Conservation (phyloP, 2,329 filamentous ascomycete species). For the Botrytis elliptica region DNA sequence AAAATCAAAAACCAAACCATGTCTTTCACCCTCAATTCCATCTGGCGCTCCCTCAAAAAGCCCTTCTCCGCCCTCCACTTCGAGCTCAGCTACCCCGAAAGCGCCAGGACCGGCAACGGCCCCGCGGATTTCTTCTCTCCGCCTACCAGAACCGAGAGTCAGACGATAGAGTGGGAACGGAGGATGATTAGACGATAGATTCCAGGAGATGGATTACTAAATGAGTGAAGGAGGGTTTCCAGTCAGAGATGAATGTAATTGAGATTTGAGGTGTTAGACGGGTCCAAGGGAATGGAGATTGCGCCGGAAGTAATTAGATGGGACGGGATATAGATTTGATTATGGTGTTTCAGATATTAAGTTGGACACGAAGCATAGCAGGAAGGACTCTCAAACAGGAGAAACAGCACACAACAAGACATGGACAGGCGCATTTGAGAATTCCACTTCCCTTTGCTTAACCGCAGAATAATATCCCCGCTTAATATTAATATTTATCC, state of each 20-base stretch:
- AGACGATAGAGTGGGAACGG: conserved; percentile 5
- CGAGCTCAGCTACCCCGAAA: not conserved
- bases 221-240: not conserved
- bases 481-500: conserved; percentile 4
- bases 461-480: not conserved
- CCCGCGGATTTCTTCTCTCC: conserved; percentile 2
- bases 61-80: not conserved
- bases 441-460: not conserved
- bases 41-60: not conserved
- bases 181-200: conserved; percentile 11
- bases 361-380: not conserved
- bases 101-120: not conserved
- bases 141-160: not conserved
- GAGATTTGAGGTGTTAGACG: not conserved
- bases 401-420: not conserved
- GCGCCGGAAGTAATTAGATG: not conserved
- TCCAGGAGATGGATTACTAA: not conserved
- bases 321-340: not conserved
- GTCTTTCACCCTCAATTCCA: not conserved
- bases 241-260: not conserved
- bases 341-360: not conserved
- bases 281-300: not conserved
- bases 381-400: not conserved
- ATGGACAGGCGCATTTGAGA: not conserved
- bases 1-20: not conserved